Conservation (phyloP, 371 early-diverging fungal species). For the Sporodiniella umbellata region DNA sequence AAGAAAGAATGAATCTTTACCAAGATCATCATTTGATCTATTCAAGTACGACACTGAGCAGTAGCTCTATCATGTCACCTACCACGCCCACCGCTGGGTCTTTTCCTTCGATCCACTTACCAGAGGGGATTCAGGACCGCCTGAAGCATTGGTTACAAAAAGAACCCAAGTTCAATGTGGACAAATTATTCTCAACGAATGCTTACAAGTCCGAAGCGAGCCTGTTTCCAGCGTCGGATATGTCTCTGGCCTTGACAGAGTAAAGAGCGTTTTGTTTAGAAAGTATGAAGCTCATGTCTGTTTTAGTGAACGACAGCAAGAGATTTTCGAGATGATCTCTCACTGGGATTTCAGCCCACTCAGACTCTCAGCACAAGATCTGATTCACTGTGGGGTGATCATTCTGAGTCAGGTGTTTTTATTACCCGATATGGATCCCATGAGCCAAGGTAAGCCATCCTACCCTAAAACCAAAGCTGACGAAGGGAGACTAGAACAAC, state of each 20-base stretch:
- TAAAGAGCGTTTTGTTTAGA: no score
- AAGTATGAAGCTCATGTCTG: no score
- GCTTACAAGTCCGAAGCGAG: no score
- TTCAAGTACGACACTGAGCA: slow-evolving; percentile 17
- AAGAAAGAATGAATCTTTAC: slow-evolving; percentile 6
- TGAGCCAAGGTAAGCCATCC: slow-evolving; percentile 1
- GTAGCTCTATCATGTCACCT: slow-evolving; percentile 14
- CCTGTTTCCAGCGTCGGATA: no score
- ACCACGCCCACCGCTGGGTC: slow-evolving; percentile 4
- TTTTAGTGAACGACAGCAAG: slow-evolving; percentile 6
- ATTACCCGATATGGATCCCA: slow-evolving; percentile 36
- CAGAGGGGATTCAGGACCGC: slow-evolving; percentile 15
- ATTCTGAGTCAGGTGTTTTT: slow-evolving; percentile 62
- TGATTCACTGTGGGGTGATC: slow-evolving; percentile 63
- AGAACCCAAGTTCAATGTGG: no score
- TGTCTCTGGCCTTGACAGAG: no score
- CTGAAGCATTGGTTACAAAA: slow-evolving; percentile 13
- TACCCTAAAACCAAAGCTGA: no score
- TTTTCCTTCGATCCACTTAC: slow-evolving; percentile 10
- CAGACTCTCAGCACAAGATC: slow-evolving; percentile 56
- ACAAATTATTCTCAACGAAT: no score
- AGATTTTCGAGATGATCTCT: slow-evolving; percentile 43
- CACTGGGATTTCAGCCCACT: slow-evolving; percentile 72
- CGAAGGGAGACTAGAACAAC: slow-evolving; percentile 48
- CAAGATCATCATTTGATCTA: slow-evolving; percentile 17